Conservation (phyloP, 2,329 filamentous ascomycete genomes). For the Rutstroemia sp. region DNA sequence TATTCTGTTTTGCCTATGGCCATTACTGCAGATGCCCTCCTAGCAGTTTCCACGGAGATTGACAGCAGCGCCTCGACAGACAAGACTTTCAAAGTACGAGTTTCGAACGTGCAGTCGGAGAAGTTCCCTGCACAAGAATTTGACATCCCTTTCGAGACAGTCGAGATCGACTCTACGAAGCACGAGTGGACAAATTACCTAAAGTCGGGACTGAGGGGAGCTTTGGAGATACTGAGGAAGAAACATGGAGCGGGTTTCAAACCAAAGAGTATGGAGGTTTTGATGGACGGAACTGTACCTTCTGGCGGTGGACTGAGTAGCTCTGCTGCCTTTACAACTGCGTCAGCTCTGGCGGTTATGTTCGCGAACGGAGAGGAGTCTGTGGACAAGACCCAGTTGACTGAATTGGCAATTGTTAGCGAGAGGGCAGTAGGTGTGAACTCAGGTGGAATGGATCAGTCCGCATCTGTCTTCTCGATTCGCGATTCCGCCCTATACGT, state of each 20-base stretch:
- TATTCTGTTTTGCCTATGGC: conserved; percentile 96
- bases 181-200: conserved; percentile 99
- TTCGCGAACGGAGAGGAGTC: conserved; percentile 70
- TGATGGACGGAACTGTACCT: conserved; percentile 88
- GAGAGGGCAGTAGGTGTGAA: conserved; percentile 94
- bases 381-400: conserved; percentile 85
- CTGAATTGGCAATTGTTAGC: conserved; percentile 88
- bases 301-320: conserved; percentile 88
- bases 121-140: conserved; percentile 75
- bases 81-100: conserved; percentile 60
- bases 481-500: conserved; percentile 84
- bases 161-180: conserved; percentile 77
- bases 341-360: conserved; percentile 82
- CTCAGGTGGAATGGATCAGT: conserved; percentile 96
- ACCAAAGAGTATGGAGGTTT: conserved; percentile 73
- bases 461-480: conserved; percentile 87
- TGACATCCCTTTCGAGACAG: conserved; percentile 53
- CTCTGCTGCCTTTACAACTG: conserved; percentile 87
- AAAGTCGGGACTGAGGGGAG: conserved; percentile 81
- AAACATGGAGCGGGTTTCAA: conserved; percentile 52
- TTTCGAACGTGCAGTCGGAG: conserved; percentile 69
- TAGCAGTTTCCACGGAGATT: conserved; percentile 60
- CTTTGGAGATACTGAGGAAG: conserved; percentile 67
- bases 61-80: conserved; percentile 33
- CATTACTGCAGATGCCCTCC: conserved; percentile 81